These are phyloP conservation scores for Colletotrichum agaves DNA, from an alignment of 2,329 filamentous ascomycete species.

Conservation along the genomic window DNA sequence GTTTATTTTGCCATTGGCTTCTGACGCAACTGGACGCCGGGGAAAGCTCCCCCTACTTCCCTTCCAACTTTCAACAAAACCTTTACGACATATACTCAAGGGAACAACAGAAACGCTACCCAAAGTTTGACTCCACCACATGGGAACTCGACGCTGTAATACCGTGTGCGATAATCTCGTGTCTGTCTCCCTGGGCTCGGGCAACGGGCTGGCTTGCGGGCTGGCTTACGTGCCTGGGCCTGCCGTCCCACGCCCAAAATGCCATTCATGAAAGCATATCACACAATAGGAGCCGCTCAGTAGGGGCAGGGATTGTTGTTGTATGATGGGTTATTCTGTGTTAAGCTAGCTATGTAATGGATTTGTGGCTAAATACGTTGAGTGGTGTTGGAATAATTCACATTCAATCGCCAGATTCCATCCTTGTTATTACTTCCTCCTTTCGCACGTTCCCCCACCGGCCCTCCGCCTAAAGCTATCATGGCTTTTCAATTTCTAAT, in stretches of 20 bases:
- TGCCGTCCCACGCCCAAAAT: background rate
- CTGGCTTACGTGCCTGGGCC: background rate
- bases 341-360: no score
- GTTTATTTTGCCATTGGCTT: constrained; percentile 15
- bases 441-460: no score
- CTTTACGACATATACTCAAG: constrained; percentile 14
- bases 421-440: no score
- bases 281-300: no score
- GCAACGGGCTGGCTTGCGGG: background rate
- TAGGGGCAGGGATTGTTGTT: no score
- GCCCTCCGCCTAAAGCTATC: no score
- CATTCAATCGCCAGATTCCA: no score
- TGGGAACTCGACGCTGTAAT: constrained; percentile 6
- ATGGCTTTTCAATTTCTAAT: no score
- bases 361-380: no score
- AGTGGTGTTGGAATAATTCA: no score
- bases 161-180: background rate
- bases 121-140: constrained; percentile 29
- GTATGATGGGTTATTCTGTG: no score
- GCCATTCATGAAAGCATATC: background rate
- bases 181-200: constrained; percentile 2
- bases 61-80: background rate
- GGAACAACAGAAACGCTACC: constrained; percentile 22
- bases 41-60: background rate
- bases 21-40: constrained; percentile 2